These are phyloP conservation scores for Eutypella sp. DNA, from an alignment of 2,329 filamentous ascomycete species.

Conservation along the genomic window DNA sequence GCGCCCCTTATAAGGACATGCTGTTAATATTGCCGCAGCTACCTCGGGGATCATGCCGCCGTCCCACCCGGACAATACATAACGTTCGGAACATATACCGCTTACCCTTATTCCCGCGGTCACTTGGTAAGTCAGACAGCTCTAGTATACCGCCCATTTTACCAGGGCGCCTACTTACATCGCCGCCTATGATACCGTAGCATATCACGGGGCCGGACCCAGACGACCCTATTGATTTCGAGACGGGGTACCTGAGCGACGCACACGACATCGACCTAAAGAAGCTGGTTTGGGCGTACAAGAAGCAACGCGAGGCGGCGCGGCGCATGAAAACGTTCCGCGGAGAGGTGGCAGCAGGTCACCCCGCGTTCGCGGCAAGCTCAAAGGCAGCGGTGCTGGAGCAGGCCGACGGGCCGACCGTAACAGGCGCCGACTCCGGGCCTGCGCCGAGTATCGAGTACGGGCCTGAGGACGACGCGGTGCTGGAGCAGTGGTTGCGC, in stretches of 20 bases:
- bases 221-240: conserved; percentile 44
- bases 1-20: neutral
- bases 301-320: conserved; percentile 55
- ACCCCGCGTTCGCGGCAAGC: conserved; percentile 37
- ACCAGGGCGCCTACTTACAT: conserved; percentile 35
- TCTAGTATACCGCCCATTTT: conserved; percentile 23
- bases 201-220: conserved; percentile 45
- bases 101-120: conserved; percentile 9
- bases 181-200: conserved; percentile 46
- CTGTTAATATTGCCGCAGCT: conserved; percentile 20
- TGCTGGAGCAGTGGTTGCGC: conserved; percentile 33
- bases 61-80: conserved; percentile 3
- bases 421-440: neutral
- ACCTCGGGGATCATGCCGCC: neutral
- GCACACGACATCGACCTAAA: conserved; percentile 42
- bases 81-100: neutral
- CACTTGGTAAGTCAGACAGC: conserved; percentile 6
- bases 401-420: neutral
- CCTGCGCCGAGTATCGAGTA: conserved; percentile 41
- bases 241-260: conserved; percentile 51
- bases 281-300: conserved; percentile 57
- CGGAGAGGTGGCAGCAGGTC: conserved; percentile 36
- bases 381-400: conserved; percentile 27
- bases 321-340: conserved; percentile 47
- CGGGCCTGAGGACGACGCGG: conserved; percentile 35